Evolutionary conservation across 2,329 filamentous ascomycete genomes (phyloP), one percentile per base, ranked within the genome.

Genomic region (Calonectria pauciramosa): DNA sequence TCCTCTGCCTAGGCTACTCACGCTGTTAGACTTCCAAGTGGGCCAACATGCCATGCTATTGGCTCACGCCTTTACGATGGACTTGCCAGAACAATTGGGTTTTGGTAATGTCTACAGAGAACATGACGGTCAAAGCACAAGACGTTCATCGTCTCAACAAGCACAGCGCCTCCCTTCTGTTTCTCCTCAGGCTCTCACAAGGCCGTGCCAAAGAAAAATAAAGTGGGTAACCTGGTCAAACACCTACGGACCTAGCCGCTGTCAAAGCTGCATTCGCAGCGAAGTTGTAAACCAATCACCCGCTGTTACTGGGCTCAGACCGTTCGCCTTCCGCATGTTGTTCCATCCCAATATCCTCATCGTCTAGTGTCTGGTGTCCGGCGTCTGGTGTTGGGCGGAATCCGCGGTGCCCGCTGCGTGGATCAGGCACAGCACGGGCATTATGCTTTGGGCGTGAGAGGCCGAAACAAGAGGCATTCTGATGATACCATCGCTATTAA

Each of bases 41-140:
- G 56, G 32, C 36, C 26, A 6, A 1, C 38, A 26, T 23, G 18
- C 32, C 36, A 26, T 38, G 13, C n/a, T 3, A 63, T 44, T 63
- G 36, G 56, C 36, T 30, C 23, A 13, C 4, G 14, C 1, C 20
- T 28, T 26, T 18, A 20, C 23, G 44, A 47, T 47, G 44, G 20
- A 44, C 5, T 47, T 47, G 34, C 36, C 38, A 38, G 32, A 60
- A 60, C 32, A 16, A 6, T 26, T 30, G 34, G 36, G 38, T 16
- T 41, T 63, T n/a, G 34, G 54, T 3, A 9, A 3, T 18, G 8
- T 16, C 44, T n/a, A 47, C n/a, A 47, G n/a, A 47, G 20, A 41
- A 41, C 56, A 41, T 63, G 56, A 30, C n/a, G 56, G 56, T 41
- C 56, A 63, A 38, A 41, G 56, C 56, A 63, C 56, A 63, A 26